Conservation (phyloP, 208 protist species). For the Trypanosoma cruzi region DNA sequence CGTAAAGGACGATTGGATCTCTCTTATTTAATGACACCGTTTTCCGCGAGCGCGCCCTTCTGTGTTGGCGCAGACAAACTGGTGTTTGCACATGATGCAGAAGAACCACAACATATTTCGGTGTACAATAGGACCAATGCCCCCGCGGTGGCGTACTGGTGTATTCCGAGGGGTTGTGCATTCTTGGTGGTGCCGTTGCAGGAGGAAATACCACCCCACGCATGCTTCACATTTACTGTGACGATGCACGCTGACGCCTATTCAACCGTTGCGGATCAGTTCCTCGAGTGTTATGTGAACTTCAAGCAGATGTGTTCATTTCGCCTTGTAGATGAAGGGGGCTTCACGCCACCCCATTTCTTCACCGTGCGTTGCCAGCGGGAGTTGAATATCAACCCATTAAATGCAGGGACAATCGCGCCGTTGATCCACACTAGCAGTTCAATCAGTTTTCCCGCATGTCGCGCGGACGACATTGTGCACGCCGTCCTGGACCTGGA, state of each 20-base stretch:
- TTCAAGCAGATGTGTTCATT: constrained; percentile 89
- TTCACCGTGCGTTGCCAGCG: constrained; percentile 64
- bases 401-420: constrained; percentile 11
- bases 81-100: constrained; percentile 32
- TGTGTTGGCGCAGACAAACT: constrained; percentile 37
- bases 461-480: constrained; percentile 38
- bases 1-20: constrained; percentile 26
- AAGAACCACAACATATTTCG: constrained; percentile 37
- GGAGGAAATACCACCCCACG: constrained; percentile 55
- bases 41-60: constrained; percentile 35
- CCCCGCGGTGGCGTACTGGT: constrained; percentile 62
- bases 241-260: not conserved
- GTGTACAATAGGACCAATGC: constrained; percentile 71
- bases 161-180: constrained; percentile 48
- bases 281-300: constrained; percentile 92
- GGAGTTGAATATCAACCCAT: not conserved
- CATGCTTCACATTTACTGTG: constrained; percentile 16
- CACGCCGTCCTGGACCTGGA: constrained; percentile 69
- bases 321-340: constrained; percentile 61
- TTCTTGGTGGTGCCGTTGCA: constrained; percentile 61
- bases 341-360: constrained; percentile 81
- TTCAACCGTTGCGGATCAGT: constrained; percentile 28
- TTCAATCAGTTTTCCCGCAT: constrained; percentile 51
- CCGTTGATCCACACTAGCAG: constrained; percentile 1
- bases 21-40: constrained; percentile 14